phyloP scores from a whole-genome alignment of 2,329 filamentous ascomycete species.

The Aureobasidium namibiae region DNA sequence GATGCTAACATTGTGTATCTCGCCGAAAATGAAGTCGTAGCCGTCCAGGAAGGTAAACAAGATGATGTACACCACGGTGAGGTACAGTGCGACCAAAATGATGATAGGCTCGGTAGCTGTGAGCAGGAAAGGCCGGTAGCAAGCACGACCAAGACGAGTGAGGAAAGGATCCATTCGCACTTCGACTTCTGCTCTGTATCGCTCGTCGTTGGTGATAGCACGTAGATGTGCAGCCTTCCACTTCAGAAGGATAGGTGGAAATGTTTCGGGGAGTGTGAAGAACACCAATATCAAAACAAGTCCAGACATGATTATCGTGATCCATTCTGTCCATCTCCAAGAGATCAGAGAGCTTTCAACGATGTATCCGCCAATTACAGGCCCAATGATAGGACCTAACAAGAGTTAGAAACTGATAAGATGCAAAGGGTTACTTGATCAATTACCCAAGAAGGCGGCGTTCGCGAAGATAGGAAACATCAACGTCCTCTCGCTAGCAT shows the following conservation, averaged over 20 bases:
- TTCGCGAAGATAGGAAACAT: conserved; percentile 45
- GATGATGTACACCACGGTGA: conserved; percentile 40
- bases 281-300: conserved; percentile 22
- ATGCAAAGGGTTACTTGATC: no score
- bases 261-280: conserved; percentile 43
- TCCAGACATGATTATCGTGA: conserved; percentile 20
- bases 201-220: conserved; percentile 29
- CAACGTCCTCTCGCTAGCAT: conserved; percentile 39
- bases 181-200: conserved; percentile 42
- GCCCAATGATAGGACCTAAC: conserved; percentile 35
- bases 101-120: conserved; percentile 40
- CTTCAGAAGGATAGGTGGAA: conserved; percentile 30
- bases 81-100: conserved; percentile 37
- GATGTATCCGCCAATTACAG: conserved; percentile 40
- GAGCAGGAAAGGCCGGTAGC: conserved; percentile 38
- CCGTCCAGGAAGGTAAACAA: conserved; percentile 43
- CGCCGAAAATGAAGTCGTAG: conserved; percentile 44
- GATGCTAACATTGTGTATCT: conserved; percentile 39
- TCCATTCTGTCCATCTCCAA: conserved; percentile 43
- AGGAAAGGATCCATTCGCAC: conserved; percentile 33
- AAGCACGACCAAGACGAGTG: conserved; percentile 26
- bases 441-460: conserved; percentile 33
- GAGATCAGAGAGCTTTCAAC: conserved; percentile 27
- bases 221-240: conserved; percentile 27
- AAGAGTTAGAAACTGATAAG: no score